A percentile compares a stretch with the other conserved stretches of the same genome.
These are phyloP conservation scores for Senna siamea DNA, from an alignment of 306 rosid genomes.

Conservation along the genomic window DNA sequence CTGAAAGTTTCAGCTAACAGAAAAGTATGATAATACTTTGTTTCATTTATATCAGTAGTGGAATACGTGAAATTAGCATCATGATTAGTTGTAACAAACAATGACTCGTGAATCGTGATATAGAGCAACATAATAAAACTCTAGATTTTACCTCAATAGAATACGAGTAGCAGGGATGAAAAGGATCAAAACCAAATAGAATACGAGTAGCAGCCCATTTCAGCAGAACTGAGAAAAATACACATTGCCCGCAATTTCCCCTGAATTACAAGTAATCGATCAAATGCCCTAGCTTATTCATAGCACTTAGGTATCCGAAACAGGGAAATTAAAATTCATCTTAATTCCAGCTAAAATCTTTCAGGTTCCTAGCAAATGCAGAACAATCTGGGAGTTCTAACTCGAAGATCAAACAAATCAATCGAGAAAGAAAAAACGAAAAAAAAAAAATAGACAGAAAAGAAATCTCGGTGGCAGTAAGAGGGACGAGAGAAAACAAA, in stretches of 20 bases:
- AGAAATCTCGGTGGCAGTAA: not conserved
- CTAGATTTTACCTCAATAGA: not conserved
- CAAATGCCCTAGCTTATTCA: not conserved
- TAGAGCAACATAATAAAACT: not conserved
- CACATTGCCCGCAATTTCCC: slow-evolving; percentile 9
- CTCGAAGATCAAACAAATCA: not conserved
- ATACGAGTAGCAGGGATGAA: not conserved
- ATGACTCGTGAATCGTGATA: not conserved
- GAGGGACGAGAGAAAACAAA: slow-evolving; percentile 1
- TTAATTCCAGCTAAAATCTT: not conserved
- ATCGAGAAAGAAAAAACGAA: not conserved
- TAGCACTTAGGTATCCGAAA: slow-evolving; percentile 35
- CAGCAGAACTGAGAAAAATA: slow-evolving; percentile 4
- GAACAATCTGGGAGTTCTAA: slow-evolving; percentile 26
- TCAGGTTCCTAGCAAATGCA: slow-evolving; percentile 26
- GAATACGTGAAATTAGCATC: not conserved
- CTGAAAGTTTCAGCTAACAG: not conserved
- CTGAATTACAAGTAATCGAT: not conserved
- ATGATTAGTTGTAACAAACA: not conserved
- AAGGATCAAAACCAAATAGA: slow-evolving; percentile 25
- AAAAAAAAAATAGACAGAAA: not conserved
- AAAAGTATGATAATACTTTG: not conserved
- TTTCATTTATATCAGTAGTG: not conserved
- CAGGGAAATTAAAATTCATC: not conserved
- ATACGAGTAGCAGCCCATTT: slow-evolving; percentile 26